Percentiles rank a stretch among this genome's conserved stretches.
Conservation (phyloP, 805 yeast species). For the Candida stauntonica region DNA sequence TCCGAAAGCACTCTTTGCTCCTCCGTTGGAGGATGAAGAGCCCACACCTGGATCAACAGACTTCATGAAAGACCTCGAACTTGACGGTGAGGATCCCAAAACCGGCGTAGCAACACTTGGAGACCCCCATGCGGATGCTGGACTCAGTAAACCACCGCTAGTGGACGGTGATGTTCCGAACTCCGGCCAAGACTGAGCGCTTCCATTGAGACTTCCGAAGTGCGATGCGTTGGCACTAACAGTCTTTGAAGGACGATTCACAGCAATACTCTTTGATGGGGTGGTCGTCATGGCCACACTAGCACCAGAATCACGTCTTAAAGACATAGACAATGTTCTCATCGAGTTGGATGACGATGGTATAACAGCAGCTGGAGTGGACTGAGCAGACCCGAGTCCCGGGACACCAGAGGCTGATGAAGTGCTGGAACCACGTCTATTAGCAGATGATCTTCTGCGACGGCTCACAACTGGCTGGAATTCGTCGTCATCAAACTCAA, state of each 20-base stretch:
- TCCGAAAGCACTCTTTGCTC: background rate
- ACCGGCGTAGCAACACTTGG: constrained; percentile 5
- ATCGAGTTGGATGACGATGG: constrained; percentile 1
- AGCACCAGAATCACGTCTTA: constrained; percentile 5
- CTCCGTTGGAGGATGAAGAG: background rate
- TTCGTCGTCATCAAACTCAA: constrained; percentile 28
- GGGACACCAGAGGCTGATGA: no score
- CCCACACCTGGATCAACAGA: constrained; percentile 1
- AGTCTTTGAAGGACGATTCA: background rate
- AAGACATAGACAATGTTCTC: background rate
- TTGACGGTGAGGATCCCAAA: constrained; percentile 9
- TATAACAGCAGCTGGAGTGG: no score
- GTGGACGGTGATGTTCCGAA: constrained; percentile 6
- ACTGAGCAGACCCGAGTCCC: no score
- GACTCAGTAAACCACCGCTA: constrained; percentile 7
- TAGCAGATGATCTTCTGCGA: constrained; percentile 30
- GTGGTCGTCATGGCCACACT: constrained; percentile 1
- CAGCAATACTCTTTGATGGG: constrained; percentile 6
- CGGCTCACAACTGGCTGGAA: constrained; percentile 33
- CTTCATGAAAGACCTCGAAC: constrained; percentile 9
- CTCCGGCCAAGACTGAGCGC: constrained; percentile 13
- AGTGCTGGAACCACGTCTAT: constrained; percentile 13
- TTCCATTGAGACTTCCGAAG: background rate
- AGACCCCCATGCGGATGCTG: constrained; percentile 12
- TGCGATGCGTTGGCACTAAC: background rate